Evolutionary conservation across 345 rosid species (phyloP), one percentile per base, ranked within the genome.

Genomic region (Ailanthus altissimus): DNA sequence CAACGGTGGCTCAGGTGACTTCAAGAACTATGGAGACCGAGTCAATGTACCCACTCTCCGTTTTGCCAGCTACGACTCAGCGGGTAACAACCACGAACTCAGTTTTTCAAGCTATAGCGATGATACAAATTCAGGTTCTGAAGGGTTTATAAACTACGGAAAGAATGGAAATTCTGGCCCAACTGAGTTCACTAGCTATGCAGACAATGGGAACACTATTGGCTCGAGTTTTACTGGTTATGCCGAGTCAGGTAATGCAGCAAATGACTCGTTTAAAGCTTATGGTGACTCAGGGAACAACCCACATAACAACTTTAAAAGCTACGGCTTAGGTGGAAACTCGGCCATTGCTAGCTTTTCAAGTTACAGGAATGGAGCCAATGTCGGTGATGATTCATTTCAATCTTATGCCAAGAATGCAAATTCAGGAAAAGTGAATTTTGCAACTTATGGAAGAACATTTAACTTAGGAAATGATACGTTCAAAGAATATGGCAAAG

Each of bases 31-130:
- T 79, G 73, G 75, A 36, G 78, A 69, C 10, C 67, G 77, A 50
- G 87, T 86, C 49, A 92, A 92, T 75, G 87, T 82, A 2, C 97
- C 94, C 9, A 80, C 85, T 80, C 88, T 89, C 46, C 82, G 78
- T 5, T 92, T 92, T 84, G 74, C 77, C 6, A 73, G 83, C 61
- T 84, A 89, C 16, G 70, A 57, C 74, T 86, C 90, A 4, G 83
- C 64, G 5, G 86, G 81, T 13, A 85, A 84, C 32, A 71, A 81
- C 28, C 86, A 81, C 57, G 70, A 72, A 59, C 86, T 88, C 64
- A 50, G 78, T 18, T 92, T 92, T 84, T n/a, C 87, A 2, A 77
- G 76, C 72, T 90, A 92, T 65, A 58, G 61, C 47, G 47, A 42
- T 8, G 78, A 86, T 14, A 70, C 91, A 9, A 90, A 92, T 70